Evolutionary conservation across 228 moss, liverwort and hornwort genomes (phyloP), one percentile per base, ranked within the genome.

Genomic region (Sphagnum fallax): DNA sequence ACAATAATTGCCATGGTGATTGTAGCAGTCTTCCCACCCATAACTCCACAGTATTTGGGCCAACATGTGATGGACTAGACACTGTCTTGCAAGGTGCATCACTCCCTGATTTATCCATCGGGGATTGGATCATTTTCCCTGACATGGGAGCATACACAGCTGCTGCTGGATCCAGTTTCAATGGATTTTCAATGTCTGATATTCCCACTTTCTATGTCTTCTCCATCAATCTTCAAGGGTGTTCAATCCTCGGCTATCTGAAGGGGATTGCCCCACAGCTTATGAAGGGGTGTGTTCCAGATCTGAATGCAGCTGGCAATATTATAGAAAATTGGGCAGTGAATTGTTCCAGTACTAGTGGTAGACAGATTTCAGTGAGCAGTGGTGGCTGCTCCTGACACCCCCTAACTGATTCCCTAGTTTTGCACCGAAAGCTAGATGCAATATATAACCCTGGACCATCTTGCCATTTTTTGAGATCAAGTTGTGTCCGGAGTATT

Each of bases 131-230:
- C 15, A 10, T 83, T 6, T 79, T 79, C 52, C 79, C 76, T 0
- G 76, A 76, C 62, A 79, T 83, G 82, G 82, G 79, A 61, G 79
- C 79, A 0, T 83, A 83, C 76, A 82, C 82, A 5, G 78, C 75
- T 52, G 62, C 79, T 0, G 79, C 79, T 4, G 76, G 76, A 6
- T 76, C 78, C 15, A 76, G 69, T 10, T 82, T 82, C 61, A 78
- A 83, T 11, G 76, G 79, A 14, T 83, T 76, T 73, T 57, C 73
- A 6, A 61, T 61, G 48, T 77, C 51, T 10, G 75, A 80, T 5
- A 61, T 59, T 8, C 67, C 65, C 3, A 71, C 77, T 8, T 67
- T 72, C 11, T 73, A 62, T 6, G 71, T 53, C 11, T 52, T 73
- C 53, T 48, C 74, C 6, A 68, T 70, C 47, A 51, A 50, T 4